These are phyloP conservation scores for Claviceps quebecensis DNA, from an alignment of 2,329 filamentous ascomycete species.

Conservation along the genomic window DNA sequence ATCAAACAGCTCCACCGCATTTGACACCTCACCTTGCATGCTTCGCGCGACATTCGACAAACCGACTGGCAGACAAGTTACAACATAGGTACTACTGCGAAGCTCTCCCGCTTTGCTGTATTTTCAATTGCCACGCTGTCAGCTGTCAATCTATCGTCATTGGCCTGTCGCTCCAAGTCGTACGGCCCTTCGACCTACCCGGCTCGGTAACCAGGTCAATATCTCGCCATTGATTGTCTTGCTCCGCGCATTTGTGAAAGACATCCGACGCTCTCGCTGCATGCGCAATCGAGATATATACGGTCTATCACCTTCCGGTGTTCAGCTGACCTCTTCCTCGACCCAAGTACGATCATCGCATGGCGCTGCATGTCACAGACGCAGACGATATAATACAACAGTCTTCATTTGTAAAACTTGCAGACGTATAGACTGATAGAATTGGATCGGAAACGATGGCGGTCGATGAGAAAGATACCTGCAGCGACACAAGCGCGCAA, in stretches of 20 bases:
- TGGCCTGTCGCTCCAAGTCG: not conserved
- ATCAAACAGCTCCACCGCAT: conserved; percentile 5
- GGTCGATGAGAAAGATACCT: not conserved
- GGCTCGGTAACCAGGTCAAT: not conserved
- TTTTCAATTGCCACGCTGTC: not conserved
- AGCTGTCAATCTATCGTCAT: not conserved
- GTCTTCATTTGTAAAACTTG: not conserved
- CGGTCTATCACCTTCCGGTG: not conserved
- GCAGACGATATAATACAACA: not conserved
- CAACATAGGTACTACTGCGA: not conserved
- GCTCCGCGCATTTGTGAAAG: not conserved
- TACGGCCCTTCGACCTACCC: not conserved
- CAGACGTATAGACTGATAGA: not conserved
- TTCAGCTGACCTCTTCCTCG: not conserved
- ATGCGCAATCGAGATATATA: not conserved
- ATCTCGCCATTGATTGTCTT: not conserved
- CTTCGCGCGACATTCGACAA: conserved; percentile 3
- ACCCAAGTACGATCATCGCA: not conserved
- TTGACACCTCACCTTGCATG: conserved; percentile 13
- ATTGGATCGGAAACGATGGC: not conserved
- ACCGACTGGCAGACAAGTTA: not conserved
- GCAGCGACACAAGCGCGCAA: conserved; percentile 6
- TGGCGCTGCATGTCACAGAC: not conserved
- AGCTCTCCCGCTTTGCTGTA: not conserved
- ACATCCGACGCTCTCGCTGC: not conserved